These are phyloP conservation scores for Effrenium voratum DNA, from an alignment of 73 alveolate genomes.

Conservation along the genomic window DNA sequence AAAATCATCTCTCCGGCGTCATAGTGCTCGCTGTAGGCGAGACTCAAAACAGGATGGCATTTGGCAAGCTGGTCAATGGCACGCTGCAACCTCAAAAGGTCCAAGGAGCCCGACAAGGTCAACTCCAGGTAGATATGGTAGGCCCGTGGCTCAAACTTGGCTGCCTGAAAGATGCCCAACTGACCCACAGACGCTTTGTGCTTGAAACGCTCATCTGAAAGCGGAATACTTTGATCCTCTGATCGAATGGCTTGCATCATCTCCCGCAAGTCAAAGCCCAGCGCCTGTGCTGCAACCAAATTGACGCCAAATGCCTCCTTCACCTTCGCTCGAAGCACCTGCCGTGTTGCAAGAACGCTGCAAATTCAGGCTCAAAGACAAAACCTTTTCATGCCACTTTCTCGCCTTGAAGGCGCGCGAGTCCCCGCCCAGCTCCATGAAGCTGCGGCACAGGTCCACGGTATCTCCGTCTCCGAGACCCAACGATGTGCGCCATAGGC, in stretches of 20 bases:
- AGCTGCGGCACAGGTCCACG: too few species aligned
- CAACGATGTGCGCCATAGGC: not conserved
- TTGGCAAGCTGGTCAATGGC: not conserved
- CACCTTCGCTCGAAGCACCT: not conserved
- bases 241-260: too few species aligned
- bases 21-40: too few species aligned
- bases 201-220: not conserved
- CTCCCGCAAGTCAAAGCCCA: too few species aligned
- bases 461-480: too few species aligned
- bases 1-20: too few species aligned
- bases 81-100: not conserved
- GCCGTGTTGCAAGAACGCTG: too few species aligned
- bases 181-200: not conserved
- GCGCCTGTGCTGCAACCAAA: not conserved
- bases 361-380: too few species aligned
- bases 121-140: slow-evolving; percentile 33
- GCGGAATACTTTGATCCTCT: too few species aligned
- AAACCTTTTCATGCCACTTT: too few species aligned
- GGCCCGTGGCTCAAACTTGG: not conserved
- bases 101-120: not conserved
- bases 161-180: not conserved
- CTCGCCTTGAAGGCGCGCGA: too few species aligned
- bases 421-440: slow-evolving; percentile 10
- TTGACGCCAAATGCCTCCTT: not conserved
- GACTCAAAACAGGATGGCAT: not conserved